Conservation (phyloP, 75 land plant genomes). For the Selaginella moellendorffii region DNA sequence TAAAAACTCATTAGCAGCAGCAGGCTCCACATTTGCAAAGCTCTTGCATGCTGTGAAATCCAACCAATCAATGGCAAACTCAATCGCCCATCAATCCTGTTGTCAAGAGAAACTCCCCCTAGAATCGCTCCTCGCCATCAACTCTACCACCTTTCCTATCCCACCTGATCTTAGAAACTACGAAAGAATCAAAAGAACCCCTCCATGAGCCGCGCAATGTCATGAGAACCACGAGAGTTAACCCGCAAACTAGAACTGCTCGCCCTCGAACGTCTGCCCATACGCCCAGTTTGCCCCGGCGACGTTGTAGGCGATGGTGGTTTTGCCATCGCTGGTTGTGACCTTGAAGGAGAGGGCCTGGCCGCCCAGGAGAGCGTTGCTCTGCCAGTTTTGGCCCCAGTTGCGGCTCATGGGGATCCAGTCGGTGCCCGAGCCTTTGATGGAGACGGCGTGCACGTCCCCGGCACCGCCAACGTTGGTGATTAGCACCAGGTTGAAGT, state of each 20-base stretch:
- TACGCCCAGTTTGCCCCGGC: background rate
- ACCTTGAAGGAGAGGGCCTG: background rate
- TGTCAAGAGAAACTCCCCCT: too few relatives aligned
- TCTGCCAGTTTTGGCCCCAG: background rate
- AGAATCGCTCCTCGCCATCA: too few relatives aligned
- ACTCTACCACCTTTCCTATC: too few relatives aligned
- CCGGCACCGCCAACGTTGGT: background rate
- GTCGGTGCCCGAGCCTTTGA: background rate
- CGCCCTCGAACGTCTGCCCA: background rate
- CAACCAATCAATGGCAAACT: too few relatives aligned
- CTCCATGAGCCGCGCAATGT: background rate
- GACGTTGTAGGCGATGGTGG: background rate
- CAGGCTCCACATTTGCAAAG: too few relatives aligned
- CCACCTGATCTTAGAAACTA: too few relatives aligned
- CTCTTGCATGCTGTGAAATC: too few relatives aligned
- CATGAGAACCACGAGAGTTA: too few relatives aligned
- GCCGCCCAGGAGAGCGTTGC: background rate
- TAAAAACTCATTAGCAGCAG: too few relatives aligned
- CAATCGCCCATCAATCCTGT: too few relatives aligned
- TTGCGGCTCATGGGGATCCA: background rate
- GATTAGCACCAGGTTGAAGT: background rate
- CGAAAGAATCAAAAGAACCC: too few relatives aligned
- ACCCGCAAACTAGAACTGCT: background rate
- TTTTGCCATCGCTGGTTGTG: background rate
- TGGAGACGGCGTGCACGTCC: background rate